phyloP scores from a whole-genome alignment of 768 basidiomycete genomes.

The Bullera alba region DNA sequence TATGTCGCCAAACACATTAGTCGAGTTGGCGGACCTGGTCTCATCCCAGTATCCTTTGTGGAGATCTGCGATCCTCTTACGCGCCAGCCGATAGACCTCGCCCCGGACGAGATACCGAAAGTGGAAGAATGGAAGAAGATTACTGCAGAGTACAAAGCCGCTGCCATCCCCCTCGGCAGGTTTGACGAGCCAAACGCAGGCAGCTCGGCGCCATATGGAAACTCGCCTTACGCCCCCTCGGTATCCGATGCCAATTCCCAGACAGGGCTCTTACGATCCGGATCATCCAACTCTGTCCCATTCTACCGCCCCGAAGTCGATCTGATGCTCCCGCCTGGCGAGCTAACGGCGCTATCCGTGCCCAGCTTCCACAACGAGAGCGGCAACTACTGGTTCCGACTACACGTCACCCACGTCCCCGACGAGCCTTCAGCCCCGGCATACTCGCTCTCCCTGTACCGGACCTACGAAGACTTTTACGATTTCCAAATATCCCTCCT shows the following conservation, averaged over 20 bases:
- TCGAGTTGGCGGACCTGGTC: conserved; percentile 83
- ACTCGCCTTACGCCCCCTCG: conserved; percentile 31
- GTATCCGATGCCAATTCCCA: neutral
- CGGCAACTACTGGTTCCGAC: conserved; percentile 95
- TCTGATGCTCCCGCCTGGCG: conserved; percentile 51
- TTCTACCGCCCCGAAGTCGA: conserved; percentile 36
- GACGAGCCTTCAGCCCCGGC: conserved; percentile 52
- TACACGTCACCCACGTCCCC: conserved; percentile 82
- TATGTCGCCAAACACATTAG: conserved; percentile 99
- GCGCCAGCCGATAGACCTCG: conserved; percentile 59
- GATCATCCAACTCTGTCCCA: conserved; percentile 2
- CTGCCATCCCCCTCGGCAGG: conserved; percentile 87
- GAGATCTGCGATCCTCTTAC: conserved; percentile 90
- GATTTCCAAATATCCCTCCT: conserved; percentile 89
- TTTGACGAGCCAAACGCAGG: conserved; percentile 57
- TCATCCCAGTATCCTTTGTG: conserved; percentile 95
- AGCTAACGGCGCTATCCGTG: conserved; percentile 77
- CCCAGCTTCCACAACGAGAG: conserved; percentile 96
- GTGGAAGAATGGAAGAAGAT: conserved; percentile 99
- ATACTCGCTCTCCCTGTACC: conserved; percentile 74
- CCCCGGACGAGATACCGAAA: conserved; percentile 69
- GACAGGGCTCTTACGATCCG: conserved; percentile 1
- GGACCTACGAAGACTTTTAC: conserved; percentile 96
- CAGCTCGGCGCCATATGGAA: conserved; percentile 41
- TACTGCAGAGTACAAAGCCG: conserved; percentile 90